Conservation (phyloP, 306 rosid species). For the Heteromeles arbutifolia region DNA sequence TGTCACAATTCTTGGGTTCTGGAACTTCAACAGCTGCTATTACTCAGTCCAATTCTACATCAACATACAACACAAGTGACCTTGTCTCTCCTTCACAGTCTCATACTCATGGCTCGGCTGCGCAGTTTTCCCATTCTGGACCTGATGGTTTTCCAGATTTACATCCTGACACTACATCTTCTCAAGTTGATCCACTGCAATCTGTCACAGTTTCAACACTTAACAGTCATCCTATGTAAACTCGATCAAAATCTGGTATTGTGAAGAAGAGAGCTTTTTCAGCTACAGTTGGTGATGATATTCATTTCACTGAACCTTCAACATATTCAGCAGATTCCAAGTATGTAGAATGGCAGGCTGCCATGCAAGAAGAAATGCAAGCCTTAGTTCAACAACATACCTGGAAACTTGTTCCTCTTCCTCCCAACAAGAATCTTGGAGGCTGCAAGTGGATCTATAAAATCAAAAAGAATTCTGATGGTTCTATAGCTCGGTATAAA, state of each 20-base stretch:
- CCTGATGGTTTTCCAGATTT: too few species aligned
- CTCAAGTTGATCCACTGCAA: not conserved
- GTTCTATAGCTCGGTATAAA: too few species aligned
- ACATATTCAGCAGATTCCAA: not conserved
- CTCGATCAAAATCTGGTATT: not conserved
- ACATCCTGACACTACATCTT: too few species aligned
- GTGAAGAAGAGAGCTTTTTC: not conserved
- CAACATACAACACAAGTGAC: too few species aligned
- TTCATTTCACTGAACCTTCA: not conserved
- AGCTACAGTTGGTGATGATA: fast-evolving
- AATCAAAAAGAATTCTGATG: too few species aligned
- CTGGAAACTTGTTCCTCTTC: not conserved
- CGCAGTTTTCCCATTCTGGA: too few species aligned
- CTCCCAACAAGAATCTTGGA: too few species aligned
- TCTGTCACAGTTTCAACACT: not conserved
- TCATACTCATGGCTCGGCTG: too few species aligned
- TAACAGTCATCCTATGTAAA: not conserved
- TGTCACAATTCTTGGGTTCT: too few species aligned
- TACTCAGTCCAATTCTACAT: too few species aligned
- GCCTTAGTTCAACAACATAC: not conserved
- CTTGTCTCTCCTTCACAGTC: fast-evolving
- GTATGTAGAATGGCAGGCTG: not conserved
- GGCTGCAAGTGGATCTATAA: too few species aligned
- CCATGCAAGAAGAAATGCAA: not conserved
- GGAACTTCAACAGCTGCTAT: too few species aligned